Conservation (phyloP, 1,284 basidiomycete genomes). For the Paramarasmius palmivorus region DNA sequence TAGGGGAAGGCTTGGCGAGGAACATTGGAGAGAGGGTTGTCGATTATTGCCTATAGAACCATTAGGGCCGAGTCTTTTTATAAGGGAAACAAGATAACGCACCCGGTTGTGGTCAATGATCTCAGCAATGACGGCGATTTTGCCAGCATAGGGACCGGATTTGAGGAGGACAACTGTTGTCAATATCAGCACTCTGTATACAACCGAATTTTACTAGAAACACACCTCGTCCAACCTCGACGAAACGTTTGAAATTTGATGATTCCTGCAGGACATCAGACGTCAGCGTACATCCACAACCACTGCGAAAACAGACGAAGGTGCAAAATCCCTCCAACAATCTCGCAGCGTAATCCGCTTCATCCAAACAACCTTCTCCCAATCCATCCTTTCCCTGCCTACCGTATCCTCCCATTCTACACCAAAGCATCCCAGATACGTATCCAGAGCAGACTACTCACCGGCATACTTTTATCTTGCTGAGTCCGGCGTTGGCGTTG, state of each 20-base stretch:
- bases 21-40: constrained; percentile 90
- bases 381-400: background rate
- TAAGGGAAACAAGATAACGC: constrained; percentile 32
- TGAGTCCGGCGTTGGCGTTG: no score
- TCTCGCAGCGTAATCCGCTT: background rate
- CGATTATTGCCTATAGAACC: constrained; percentile 92
- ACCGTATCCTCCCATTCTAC: background rate
- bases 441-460: background rate
- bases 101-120: constrained; percentile 99
- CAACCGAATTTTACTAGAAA: no score
- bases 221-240: background rate
- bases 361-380: background rate
- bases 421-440: background rate
- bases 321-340: background rate
- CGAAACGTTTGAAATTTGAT: constrained; percentile 2
- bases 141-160: constrained; percentile 82
- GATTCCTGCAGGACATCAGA: no score
- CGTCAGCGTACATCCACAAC: background rate
- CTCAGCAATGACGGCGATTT: constrained; percentile 94
- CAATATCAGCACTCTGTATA: no score
- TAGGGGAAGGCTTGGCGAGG: constrained; percentile 91
- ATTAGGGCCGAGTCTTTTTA: background rate
- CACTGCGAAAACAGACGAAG: background rate
- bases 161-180: constrained; percentile 89
- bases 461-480: background rate